Conservation (phyloP, 192 early-diverging fungal species). For the Umbelopsis sp. region DNA sequence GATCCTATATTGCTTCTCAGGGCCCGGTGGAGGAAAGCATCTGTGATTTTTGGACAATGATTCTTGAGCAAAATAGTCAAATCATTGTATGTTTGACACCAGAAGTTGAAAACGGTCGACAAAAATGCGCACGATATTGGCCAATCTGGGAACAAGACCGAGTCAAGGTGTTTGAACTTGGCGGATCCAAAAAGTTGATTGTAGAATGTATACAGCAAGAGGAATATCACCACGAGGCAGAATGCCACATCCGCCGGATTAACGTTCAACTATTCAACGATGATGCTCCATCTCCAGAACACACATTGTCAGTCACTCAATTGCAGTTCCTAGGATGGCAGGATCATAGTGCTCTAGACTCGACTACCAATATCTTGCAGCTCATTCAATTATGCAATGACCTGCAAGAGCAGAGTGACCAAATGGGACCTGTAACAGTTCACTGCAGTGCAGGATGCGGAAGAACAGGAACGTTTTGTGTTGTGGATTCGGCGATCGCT, state of each 20-base stretch:
- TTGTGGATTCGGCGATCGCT: constrained; percentile 53
- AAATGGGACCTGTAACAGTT: constrained; percentile 65
- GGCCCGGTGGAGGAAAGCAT: constrained; percentile 79
- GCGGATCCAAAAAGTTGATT: background rate
- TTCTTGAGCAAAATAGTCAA: constrained; percentile 70
- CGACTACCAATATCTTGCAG: constrained; percentile 52
- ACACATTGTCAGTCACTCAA: constrained; percentile 55
- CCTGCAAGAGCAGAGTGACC: background rate
- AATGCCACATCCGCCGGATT: constrained; percentile 27
- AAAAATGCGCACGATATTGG: constrained; percentile 91
- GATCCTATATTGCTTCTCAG: constrained; percentile 85
- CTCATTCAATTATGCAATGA: constrained; percentile 44
- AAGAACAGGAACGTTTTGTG: constrained; percentile 83
- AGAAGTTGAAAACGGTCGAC: constrained; percentile 67
- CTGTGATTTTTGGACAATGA: constrained; percentile 90
- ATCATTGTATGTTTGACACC: constrained; percentile 90
- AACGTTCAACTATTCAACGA: constrained; percentile 25
- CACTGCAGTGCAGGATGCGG: constrained; percentile 91
- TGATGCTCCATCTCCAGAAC: background rate
- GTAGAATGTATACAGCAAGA: constrained; percentile 19
- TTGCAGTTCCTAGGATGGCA: constrained; percentile 83
- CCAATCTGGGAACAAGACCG: constrained; percentile 48
- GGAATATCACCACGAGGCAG: background rate
- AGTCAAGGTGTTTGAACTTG: background rate
- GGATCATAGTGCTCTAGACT: constrained; percentile 74